Base-by-base conservation (phyloP, 108 stramenopile genomes). In the Nitzschia inconspicua region DNA sequence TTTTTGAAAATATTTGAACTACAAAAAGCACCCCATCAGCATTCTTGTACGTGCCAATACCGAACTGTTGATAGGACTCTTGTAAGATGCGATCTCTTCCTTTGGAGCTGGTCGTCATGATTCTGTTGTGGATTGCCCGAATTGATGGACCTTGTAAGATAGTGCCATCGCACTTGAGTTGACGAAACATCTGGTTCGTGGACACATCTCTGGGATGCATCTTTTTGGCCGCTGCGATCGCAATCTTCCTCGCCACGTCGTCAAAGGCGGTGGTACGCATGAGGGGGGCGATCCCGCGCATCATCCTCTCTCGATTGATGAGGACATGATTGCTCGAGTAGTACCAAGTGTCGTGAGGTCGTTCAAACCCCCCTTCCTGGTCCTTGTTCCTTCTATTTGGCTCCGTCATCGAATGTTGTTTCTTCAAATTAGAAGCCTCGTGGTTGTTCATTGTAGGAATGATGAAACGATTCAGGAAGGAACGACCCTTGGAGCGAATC, bases 241-340 rank as follows among this genome's bases (percentile, higher is more conserved):
- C 77, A 52, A 63, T 28, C 3, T 35, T 6, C 16, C 72, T 56
- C 1, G 77, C 77, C 14, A 70, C 35, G 18, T 78, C 72, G 44
- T 78, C 77, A 24, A 78, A 44, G 8, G 29, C 63, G 1, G 20
- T 24, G 13, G 34, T 56, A 1, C 77, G 40, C 39, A 43, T 48
- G 36, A 78, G 25, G 4, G 77, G 68, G 3, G 52, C 14, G 4
- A 73, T 29, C 3, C 40, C 49, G 10, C 61, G 32, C 34, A 40
- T 51, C 42, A 57, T 34, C 11, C 77, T 54, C 40, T 69, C 72
- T 18, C 41, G 37, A 51, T 78, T 78, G 52, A 73, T 65, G 26
- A 78, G 32, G 20, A 78, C 58, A 39, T 78, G 77, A 40, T 78
- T 78, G 37, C 44, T 48, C 0, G 66, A 64, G 32, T 35, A 53